Conservation (phyloP, 768 basidiomycete genomes). For the Harrya chromipes region DNA sequence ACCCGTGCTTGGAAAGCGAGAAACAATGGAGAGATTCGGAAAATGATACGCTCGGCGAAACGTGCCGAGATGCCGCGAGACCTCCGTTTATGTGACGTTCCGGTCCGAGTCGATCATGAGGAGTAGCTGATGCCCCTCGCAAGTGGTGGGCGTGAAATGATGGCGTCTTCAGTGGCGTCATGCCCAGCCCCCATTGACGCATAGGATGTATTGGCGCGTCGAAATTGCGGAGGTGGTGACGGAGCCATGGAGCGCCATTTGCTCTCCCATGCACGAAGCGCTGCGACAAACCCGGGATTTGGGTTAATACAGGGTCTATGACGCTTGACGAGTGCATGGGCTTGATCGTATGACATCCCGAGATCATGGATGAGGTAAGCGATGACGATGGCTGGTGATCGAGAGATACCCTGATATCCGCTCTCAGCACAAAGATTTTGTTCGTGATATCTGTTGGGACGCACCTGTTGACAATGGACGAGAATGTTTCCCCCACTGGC, state of each 20-base stretch:
- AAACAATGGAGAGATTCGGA: too few relatives aligned
- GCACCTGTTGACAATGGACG: constrained; percentile 81
- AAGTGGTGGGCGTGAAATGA: constrained; percentile 11
- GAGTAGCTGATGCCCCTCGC: constrained; percentile 27
- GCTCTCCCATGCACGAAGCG: constrained; percentile 57
- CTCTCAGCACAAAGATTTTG: too few relatives aligned
- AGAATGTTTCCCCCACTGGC: constrained; percentile 60
- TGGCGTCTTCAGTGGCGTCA: neutral
- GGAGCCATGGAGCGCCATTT: constrained; percentile 25
- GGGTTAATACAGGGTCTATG: constrained; percentile 74
- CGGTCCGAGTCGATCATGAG: constrained; percentile 5
- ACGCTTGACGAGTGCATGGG: constrained; percentile 55
- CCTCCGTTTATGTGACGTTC: too few relatives aligned
- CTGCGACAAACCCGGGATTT: constrained; percentile 69
- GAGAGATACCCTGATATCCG: constrained; percentile 63
- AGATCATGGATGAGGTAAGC: constrained; percentile 77
- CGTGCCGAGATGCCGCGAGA: too few relatives aligned
- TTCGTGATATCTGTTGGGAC: constrained; percentile 11
- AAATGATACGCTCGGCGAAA: too few relatives aligned
- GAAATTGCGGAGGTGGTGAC: constrained; percentile 19
- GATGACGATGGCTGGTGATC: constrained; percentile 71
- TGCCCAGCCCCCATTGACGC: neutral
- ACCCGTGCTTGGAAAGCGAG: too few relatives aligned
- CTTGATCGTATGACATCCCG: constrained; percentile 69
- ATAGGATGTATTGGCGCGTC: constrained; percentile 31